These are phyloP conservation scores for Cyclotella kingstonii DNA, from an alignment of 108 stramenopile species.

Conservation along the genomic window DNA sequence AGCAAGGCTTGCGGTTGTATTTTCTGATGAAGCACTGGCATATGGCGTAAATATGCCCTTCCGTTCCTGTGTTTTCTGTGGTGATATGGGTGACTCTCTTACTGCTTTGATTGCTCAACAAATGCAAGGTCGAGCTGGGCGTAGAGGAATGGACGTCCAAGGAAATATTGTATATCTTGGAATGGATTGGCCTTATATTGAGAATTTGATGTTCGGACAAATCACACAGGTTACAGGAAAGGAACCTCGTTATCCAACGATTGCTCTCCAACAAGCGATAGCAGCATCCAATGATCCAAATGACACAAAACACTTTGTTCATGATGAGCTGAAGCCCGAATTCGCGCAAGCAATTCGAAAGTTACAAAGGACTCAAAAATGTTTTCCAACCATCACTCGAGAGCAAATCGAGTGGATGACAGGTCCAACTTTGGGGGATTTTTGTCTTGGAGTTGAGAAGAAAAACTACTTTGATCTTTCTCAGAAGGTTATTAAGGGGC, in stretches of 20 bases:
- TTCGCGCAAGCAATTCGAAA: constrained; percentile 72
- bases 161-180: constrained; percentile 97
- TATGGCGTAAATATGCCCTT: constrained; percentile 99
- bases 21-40: constrained; percentile 96
- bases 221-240: constrained; percentile 94
- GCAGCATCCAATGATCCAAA: constrained; percentile 84
- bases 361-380: constrained; percentile 70
- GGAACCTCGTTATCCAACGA: constrained; percentile 93
- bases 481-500: constrained; percentile 59
- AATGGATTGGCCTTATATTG: constrained; percentile 95
- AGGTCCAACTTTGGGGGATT: constrained; percentile 76
- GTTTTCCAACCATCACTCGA: constrained; percentile 80
- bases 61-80: constrained; percentile 97
- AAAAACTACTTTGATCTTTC: constrained; percentile 74
- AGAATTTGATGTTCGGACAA: constrained; percentile 97
- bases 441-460: constrained; percentile 61
- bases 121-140: constrained; percentile 99
- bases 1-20: constrained; percentile 97
- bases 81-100: constrained; percentile 90
- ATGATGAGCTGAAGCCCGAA: constrained; percentile 53
- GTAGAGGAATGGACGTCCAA: constrained; percentile 99
- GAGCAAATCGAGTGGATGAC: constrained; percentile 85
- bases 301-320: constrained; percentile 71
- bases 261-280: constrained; percentile 87
- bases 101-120: constrained; percentile 97